phyloP scores from a whole-genome alignment of 2,329 filamentous ascomycete species.

The Leptosphaerulina australis region DNA sequence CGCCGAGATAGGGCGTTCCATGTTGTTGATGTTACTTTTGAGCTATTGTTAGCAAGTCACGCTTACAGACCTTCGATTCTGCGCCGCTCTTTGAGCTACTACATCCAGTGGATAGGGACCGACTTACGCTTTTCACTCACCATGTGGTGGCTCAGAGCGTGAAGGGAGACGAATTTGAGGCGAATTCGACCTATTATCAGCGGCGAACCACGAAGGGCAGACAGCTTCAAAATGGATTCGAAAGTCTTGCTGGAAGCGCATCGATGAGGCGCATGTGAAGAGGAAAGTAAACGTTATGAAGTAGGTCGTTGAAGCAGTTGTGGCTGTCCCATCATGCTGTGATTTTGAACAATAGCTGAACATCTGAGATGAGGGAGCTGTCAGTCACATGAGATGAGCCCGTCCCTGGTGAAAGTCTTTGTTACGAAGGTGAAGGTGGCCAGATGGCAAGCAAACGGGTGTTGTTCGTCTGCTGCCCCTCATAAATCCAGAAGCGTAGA shows the following conservation, averaged over 20 bases:
- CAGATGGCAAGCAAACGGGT: background rate
- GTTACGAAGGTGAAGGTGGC: constrained; percentile 20
- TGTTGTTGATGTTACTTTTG: background rate
- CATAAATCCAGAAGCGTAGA: background rate
- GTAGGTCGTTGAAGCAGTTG: background rate
- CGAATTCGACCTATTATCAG: too few species aligned
- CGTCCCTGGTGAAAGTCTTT: background rate
- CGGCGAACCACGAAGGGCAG: background rate
- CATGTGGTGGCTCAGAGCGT: background rate
- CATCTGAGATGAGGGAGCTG: constrained; percentile 21
- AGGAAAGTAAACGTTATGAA: background rate
- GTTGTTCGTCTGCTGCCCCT: background rate
- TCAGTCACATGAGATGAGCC: background rate
- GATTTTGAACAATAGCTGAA: constrained; percentile 1
- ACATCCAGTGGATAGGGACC: background rate
- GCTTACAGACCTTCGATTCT: background rate
- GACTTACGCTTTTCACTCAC: background rate
- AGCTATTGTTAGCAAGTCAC: background rate
- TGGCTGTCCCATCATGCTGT: background rate
- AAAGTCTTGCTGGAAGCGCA: background rate
- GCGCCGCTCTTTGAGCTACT: too few species aligned
- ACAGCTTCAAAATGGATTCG: background rate
- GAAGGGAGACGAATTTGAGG: background rate
- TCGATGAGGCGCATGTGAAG: background rate
- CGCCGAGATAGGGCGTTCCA: constrained; percentile 1